A percentile compares a stretch with the other conserved stretches of the same genome.
phyloP scores from a whole-genome alignment of 1,284 basidiomycete species.

The Ceratobasidium papillatum region DNA sequence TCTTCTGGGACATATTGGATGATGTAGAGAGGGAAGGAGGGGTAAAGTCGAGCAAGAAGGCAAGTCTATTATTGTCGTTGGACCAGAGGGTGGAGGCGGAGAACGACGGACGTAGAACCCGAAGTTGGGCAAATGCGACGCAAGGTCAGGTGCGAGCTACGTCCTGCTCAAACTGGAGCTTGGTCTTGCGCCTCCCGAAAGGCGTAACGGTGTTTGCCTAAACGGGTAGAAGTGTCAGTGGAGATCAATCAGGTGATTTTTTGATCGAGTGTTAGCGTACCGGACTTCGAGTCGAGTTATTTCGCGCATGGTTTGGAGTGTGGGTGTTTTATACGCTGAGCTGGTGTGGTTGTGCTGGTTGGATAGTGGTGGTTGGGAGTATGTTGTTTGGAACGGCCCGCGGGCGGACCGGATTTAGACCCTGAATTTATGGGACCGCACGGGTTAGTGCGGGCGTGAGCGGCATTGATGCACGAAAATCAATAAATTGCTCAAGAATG shows the following conservation, averaged over 20 bases:
- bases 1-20: neutral
- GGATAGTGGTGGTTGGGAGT: neutral
- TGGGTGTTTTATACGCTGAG: constrained; percentile 4
- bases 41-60: neutral
- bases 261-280: neutral
- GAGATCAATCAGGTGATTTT: neutral
- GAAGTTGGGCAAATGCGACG: neutral
- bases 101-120: constrained; percentile 17
- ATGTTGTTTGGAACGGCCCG: constrained; percentile 4
- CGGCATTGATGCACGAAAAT: neutral
- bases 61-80: neutral
- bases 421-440: neutral
- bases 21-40: neutral
- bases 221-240: neutral
- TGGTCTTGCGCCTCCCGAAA: constrained; percentile 5
- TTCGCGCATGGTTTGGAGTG: neutral
- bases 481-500: neutral
- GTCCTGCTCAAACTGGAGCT: constrained; percentile 13
- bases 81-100: constrained; percentile 18
- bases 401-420: constrained; percentile 12
- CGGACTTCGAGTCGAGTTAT: neutral
- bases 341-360: neutral
- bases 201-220: constrained; percentile 21
- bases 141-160: constrained; percentile 25
- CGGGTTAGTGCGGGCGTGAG: neutral